Evolutionary conservation across 768 basidiomycete species (phyloP).

Genomic region (Tulasnella calospora): DNA sequence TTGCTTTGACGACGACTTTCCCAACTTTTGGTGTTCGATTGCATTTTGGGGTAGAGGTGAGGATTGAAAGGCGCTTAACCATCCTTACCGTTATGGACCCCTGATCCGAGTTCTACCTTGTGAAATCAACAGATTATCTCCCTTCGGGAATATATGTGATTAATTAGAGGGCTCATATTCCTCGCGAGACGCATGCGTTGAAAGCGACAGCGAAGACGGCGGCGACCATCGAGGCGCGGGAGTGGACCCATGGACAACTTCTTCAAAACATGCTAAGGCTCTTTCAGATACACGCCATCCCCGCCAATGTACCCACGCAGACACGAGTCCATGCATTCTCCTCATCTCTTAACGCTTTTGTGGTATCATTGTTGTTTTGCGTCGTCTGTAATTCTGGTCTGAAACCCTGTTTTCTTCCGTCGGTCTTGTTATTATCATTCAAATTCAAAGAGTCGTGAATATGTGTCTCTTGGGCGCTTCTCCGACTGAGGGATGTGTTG

Average conservation of each 20-base stretch:
- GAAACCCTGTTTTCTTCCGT: background rate
- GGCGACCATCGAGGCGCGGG: no score
- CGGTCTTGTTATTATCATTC: background rate
- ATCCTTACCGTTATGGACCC: conserved; percentile 46
- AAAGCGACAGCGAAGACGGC: no score
- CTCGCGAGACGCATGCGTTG: no score
- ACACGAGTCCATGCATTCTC: background rate
- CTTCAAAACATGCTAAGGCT: no score
- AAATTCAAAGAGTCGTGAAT: background rate
- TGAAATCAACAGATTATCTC: conserved; percentile 44
- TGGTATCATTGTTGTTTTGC: background rate
- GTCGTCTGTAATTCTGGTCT: background rate
- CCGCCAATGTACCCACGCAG: background rate
- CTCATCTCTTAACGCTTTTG: background rate
- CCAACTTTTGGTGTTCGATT: no score
- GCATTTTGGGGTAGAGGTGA: no score
- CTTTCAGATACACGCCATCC: background rate
- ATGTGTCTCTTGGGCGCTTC: background rate
- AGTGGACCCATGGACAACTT: no score
- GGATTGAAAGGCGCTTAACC: no score
- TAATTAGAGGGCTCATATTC: no score
- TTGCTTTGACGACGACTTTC: no score
- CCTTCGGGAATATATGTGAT: conserved; percentile 36
- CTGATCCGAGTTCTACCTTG: conserved; percentile 44
- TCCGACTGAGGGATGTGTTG: background rate